A percentile compares a stretch with the other conserved stretches of the same genome.
These are phyloP conservation scores for Schrenkiella parvula DNA, from an alignment of 345 rosid species.

Conservation along the genomic window DNA sequence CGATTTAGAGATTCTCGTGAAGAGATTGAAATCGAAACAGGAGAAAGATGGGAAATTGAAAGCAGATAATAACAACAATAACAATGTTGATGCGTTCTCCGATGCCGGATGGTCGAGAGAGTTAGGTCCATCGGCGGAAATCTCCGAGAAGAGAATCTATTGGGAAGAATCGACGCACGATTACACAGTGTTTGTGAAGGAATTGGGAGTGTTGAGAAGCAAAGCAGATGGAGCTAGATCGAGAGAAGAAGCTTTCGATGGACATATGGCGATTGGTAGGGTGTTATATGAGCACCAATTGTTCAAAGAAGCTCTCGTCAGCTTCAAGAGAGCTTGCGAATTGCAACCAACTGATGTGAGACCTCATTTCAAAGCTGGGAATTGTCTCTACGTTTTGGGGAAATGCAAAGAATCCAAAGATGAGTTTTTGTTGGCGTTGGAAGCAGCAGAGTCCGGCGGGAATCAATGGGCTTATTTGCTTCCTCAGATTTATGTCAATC, in stretches of 20 bases:
- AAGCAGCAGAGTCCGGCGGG: constrained; percentile 92
- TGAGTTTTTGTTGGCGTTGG: constrained; percentile 75
- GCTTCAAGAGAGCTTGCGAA: constrained; percentile 91
- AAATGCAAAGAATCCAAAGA: constrained; percentile 78
- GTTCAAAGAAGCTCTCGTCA: constrained; percentile 76
- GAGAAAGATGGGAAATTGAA: constrained; percentile 78
- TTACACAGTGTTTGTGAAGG: constrained; percentile 67
- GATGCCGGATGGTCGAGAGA: constrained; percentile 99
- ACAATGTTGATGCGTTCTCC: constrained; percentile 71
- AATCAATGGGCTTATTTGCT: constrained; percentile 88
- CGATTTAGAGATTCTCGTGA: constrained; percentile 86
- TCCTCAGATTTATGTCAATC: constrained; percentile 96
- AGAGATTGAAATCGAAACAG: constrained; percentile 82
- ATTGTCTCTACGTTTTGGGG: constrained; percentile 75
- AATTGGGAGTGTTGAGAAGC: constrained; percentile 76
- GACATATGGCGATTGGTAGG: constrained; percentile 93
- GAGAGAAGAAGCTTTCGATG: constrained; percentile 96
- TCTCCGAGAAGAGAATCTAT: constrained; percentile 67
- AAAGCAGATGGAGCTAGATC: constrained; percentile 91
- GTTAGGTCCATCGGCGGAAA: constrained; percentile 70
- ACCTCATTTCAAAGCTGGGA: constrained; percentile 89
- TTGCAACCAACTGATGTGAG: constrained; percentile 86
- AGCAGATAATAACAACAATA: constrained; percentile 11
- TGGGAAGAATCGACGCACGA: constrained; percentile 92
- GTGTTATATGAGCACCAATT: constrained; percentile 82